Base-by-base conservation (phyloP, 2,329 filamentous ascomycete genomes). In the Botryosphaeria dothidea region DNA sequence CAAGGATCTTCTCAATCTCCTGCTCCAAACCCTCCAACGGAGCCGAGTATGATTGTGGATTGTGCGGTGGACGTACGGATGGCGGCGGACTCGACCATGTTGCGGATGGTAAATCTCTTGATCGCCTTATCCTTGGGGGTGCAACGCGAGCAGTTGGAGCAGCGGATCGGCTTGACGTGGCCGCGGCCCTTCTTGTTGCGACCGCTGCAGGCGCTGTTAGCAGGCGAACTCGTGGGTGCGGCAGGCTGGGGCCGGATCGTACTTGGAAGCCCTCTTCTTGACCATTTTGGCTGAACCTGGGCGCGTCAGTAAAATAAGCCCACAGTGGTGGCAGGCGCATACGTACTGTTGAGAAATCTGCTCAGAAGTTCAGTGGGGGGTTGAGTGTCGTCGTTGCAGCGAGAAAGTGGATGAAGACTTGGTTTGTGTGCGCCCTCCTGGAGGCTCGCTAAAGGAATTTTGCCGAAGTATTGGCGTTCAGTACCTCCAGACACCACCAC, bases 61-160 rank as follows among this genome's bases (percentile, higher is more conserved):
- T 52, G 60, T 41, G 60, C 60, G 66, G 66, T 66, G 25, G 66
- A 92, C 93, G 79, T 93, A 98, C 96, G 95, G 83, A 99, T 98
- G 80, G 95, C 95, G 80, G 96, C 95, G 79, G 93, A 97, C 87
- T 99, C 95, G 75, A 99, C 95, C 95, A 99, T 99, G 91, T 99
- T 98, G 83, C 95, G 91, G 88, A 99, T 91, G 86, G 95, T 99
- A 89, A 99, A 99, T 86, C 95, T 90, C 93, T 99, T 99, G 89
- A 99, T 98, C 75, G 96, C 95, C 92, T 99, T 99, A 81, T 99
- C 95, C 91, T 99, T 99, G 83, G 93, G 93, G 68, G 92, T 96
- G 83, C 81, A 90, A 82, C 79, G 86, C 76, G 85, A 92, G 89
- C 85, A 95, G 89, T 90, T 92, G 85, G 86, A 92, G 90, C 85